Evolutionary conservation across 192 early-diverging fungal genomes (phyloP).

Genomic region (Dimargaris xerosporica): DNA sequence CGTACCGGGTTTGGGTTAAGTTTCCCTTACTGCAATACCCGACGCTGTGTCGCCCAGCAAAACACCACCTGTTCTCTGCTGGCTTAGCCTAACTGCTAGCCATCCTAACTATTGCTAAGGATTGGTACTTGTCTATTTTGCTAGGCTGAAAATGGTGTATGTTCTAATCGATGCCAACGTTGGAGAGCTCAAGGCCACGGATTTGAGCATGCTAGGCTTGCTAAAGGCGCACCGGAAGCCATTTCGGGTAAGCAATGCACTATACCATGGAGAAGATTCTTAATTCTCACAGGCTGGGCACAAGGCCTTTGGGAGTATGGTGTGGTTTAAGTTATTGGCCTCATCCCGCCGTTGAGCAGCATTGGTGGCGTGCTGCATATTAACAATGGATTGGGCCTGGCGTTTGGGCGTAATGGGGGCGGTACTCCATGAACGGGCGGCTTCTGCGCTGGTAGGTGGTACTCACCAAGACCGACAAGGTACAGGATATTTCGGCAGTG

Average conservation of each 20-base stretch:
- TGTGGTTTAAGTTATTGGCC: conserved; percentile 10
- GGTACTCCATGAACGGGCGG: not conserved
- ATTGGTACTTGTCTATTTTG: not conserved
- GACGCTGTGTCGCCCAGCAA: not conserved
- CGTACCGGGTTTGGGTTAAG: too few species aligned
- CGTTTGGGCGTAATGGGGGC: not conserved
- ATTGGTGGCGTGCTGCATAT: not conserved
- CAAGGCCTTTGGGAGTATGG: too few species aligned
- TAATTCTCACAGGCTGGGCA: conserved; percentile 15
- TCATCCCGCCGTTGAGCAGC: conserved; percentile 11
- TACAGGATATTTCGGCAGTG: not conserved
- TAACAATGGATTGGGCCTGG: not conserved
- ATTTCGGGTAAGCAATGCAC: too few species aligned
- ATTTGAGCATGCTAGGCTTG: conserved; percentile 23
- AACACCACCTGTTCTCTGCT: not conserved
- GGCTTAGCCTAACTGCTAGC: not conserved
- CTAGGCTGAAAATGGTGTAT: conserved; percentile 26
- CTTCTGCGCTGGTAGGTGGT: not conserved
- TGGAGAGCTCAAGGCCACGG: conserved; percentile 28
- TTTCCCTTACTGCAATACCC: conserved; percentile 12
- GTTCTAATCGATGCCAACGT: conserved; percentile 32
- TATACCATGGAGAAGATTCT: conserved; percentile 17
- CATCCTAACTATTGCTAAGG: not conserved
- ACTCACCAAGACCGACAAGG: conserved; percentile 7
- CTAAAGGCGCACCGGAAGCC: conserved; percentile 19